Percentiles rank a stretch among this genome's conserved stretches.
Conservation (phyloP, 129 eudicot species). For the Escallonia herrerae region DNA sequence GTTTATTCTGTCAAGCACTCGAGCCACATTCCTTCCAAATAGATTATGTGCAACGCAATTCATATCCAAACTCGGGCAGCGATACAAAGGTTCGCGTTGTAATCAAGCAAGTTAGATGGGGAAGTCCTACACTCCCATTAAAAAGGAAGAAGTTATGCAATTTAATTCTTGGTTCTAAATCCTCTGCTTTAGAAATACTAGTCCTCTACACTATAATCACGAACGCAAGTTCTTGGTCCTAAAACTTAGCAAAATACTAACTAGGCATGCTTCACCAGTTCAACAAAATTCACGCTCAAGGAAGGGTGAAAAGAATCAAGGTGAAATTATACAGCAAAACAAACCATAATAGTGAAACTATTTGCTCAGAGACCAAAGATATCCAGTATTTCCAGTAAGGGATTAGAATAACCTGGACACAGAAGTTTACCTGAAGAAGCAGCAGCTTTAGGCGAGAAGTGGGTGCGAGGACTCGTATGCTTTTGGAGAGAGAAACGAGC, state of each 20-base stretch:
- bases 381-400: not conserved
- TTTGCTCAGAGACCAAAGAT: not conserved
- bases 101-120: too few species aligned
- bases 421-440: slow-evolving; percentile 40
- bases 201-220: too few species aligned
- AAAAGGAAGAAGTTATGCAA: too few species aligned
- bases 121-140: too few species aligned
- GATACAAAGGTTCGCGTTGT: too few species aligned
- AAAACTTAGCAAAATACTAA: too few species aligned
- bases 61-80: too few species aligned
- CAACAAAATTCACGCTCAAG: not conserved
- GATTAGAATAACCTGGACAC: not conserved
- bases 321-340: not conserved
- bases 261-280: not conserved
- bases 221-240: too few species aligned
- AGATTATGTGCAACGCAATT: too few species aligned
- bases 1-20: too few species aligned
- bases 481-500: not conserved
- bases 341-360: not conserved
- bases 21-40: too few species aligned
- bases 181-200: too few species aligned
- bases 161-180: not conserved
- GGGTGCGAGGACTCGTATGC: not conserved
- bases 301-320: not conserved
- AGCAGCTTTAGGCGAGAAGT: slow-evolving; percentile 40